phyloP scores from a whole-genome alignment of 306 rosid genomes.

The Begonia loranthoides region DNA sequence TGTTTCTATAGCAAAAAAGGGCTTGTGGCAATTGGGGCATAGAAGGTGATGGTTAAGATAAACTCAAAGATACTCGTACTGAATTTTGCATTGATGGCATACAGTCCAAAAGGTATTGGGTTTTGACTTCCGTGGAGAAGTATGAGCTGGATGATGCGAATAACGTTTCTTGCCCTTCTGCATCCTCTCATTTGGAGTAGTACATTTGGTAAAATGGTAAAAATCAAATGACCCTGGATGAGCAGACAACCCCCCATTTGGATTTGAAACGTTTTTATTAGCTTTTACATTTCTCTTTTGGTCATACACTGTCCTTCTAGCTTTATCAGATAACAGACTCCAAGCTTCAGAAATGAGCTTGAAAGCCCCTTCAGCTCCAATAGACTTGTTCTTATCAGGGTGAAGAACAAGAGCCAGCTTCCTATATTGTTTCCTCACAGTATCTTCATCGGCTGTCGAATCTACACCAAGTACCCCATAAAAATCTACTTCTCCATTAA shows the following conservation, averaged over 20 bases:
- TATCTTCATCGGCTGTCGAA: constrained; percentile 42
- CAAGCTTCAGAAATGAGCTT: too few species aligned
- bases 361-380: too few species aligned
- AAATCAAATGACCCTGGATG: constrained; percentile 36
- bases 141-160: constrained; percentile 29
- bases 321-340: too few species aligned
- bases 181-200: constrained; percentile 31
- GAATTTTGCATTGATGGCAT: constrained; percentile 82
- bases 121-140: constrained; percentile 32
- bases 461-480: constrained; percentile 63
- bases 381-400: too few species aligned
- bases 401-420: too few species aligned
- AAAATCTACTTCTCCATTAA: constrained; percentile 75
- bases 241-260: constrained; percentile 32
- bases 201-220: constrained; percentile 36
- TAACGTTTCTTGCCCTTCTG: constrained; percentile 35
- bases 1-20: constrained; percentile 71
- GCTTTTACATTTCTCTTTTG: constrained; percentile 36
- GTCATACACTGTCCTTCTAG: too few species aligned
- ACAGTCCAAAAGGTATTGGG: constrained; percentile 84
- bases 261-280: constrained; percentile 22
- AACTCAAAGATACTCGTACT: constrained; percentile 77
- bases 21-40: constrained; percentile 83
- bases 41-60: constrained; percentile 80
- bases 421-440: too few species aligned